Base-by-base conservation (phyloP, 2,329 filamentous ascomycete species). In the Microsporum canis region DNA sequence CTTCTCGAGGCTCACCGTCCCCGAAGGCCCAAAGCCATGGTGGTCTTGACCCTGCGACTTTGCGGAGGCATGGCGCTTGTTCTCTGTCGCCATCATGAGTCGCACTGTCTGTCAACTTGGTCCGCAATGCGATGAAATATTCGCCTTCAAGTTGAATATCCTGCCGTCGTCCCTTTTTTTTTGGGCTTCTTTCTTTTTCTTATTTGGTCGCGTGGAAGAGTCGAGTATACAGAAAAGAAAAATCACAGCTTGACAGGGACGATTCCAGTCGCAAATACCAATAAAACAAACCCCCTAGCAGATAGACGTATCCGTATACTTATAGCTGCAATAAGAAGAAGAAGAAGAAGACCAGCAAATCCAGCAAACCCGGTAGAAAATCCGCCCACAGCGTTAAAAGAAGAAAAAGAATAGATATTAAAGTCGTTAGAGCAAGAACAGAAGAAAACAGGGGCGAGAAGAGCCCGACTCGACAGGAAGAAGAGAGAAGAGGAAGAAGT, bases 61-160 rank as follows among this genome's bases (percentile, higher is more conserved):
- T 45, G 76, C 78, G 62, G 77, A 71, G 69, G 76, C 79, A 69
- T 82, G 80, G 67, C 82, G 80, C 76, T 85, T 85, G 64, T 71
- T 78, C 68, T 85, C 82, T 62, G 82, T 79, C 59, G 64, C 64
- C 63, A 64, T 66, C n/a, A 23, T 60, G 27, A 38, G 29, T 49
- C n/a, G 17, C 17, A 23, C 17, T 23, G n/a, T 6, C 45, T 10
- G 23, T 49, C n/a, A 12, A 3, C 38, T 39, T 39, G 17, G 14
- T 39, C 3, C 8, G 27, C 56, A 33, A 51, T 51, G 23, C 47
- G 47, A 7, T 51, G 17, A 1, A 23, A 23, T 23, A 23, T 23
- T 23, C 17, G 17, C 17, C 17, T 23, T 23, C 17, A 23, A 23
- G 17, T 27, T 14, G 47, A 27, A 51, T 51, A 29, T 47, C 47